Conservation (phyloP, 1,284 basidiomycete species). For the Boletus holoroseus region DNA sequence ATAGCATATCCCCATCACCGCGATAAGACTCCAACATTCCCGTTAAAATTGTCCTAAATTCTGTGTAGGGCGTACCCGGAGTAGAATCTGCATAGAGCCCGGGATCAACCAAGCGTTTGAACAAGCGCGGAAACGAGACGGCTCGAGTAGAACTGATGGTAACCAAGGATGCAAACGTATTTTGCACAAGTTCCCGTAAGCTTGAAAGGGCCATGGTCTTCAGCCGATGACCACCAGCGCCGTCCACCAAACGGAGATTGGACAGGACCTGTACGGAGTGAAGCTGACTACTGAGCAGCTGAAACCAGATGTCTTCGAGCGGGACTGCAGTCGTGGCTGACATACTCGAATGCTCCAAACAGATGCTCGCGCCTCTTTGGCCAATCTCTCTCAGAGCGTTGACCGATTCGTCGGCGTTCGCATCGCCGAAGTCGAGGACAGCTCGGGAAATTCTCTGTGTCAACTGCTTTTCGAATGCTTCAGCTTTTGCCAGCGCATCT, state of each 20-base stretch:
- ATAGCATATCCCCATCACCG: slow-evolving; percentile 86
- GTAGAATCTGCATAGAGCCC: slow-evolving; percentile 43
- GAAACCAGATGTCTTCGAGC: slow-evolving; percentile 88
- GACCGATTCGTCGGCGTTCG: slow-evolving; percentile 33
- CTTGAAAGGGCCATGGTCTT: slow-evolving; percentile 39
- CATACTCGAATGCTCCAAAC: slow-evolving; percentile 56
- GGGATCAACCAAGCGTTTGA: slow-evolving; percentile 83
- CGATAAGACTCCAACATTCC: slow-evolving; percentile 95
- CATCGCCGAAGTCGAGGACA: slow-evolving; percentile 25
- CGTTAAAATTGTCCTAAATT: slow-evolving; percentile 85
- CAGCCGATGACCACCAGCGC: slow-evolving; percentile 12
- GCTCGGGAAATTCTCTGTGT: slow-evolving; percentile 48
- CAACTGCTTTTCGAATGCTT: slow-evolving; percentile 53
- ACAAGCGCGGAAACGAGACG: slow-evolving; percentile 86
- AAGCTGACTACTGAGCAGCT: slow-evolving; percentile 76
- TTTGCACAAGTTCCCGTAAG: slow-evolving; percentile 74
- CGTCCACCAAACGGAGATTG: slow-evolving; percentile 22
- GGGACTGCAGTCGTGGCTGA: slow-evolving; percentile 42
- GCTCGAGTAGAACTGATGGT: slow-evolving; percentile 77
- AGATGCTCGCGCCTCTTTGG: slow-evolving; percentile 60
- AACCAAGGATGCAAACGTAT: slow-evolving; percentile 80
- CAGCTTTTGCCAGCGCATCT: slow-evolving; percentile 64
- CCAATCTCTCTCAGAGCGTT: slow-evolving; percentile 51
- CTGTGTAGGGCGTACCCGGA: slow-evolving; percentile 74
- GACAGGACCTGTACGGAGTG: slow-evolving; percentile 71